These are phyloP conservation scores for Tulasnella sp. DNA, from an alignment of 768 basidiomycete genomes.

Conservation along the genomic window DNA sequence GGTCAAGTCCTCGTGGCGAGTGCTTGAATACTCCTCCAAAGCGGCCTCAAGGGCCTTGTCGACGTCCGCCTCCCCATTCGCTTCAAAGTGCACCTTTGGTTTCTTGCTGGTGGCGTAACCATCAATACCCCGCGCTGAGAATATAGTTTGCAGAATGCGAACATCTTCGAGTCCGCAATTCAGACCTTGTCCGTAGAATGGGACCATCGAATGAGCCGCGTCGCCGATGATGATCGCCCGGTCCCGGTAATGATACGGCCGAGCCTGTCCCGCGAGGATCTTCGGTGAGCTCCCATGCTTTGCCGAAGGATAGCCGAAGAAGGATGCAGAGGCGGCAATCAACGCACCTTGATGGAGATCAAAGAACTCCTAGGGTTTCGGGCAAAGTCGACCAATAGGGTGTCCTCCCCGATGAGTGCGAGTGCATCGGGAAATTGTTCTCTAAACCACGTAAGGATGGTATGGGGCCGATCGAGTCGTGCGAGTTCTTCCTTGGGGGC, in stretches of 20 bases:
- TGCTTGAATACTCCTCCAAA: slow-evolving; percentile 72
- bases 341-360: slow-evolving; percentile 83
- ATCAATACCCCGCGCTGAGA: slow-evolving; percentile 67
- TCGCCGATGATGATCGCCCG: slow-evolving; percentile 87
- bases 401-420: slow-evolving; percentile 74
- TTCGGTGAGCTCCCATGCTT: slow-evolving; percentile 10
- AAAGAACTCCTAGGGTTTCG: slow-evolving; percentile 84
- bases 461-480: slow-evolving; percentile 53
- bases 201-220: slow-evolving; percentile 98
- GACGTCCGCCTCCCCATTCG: neutral
- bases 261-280: slow-evolving; percentile 49
- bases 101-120: neutral
- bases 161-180: slow-evolving; percentile 99
- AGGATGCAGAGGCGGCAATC: slow-evolving; percentile 13
- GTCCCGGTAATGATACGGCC: slow-evolving; percentile 87
- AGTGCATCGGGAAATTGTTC: slow-evolving; percentile 86
- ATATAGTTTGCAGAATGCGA: slow-evolving; percentile 72
- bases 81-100: slow-evolving; percentile 18
- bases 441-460: slow-evolving; percentile 67
- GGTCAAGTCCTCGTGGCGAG: slow-evolving; percentile 79
- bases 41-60: slow-evolving; percentile 40
- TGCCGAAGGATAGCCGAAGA: slow-evolving; percentile 26
- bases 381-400: slow-evolving; percentile 70
- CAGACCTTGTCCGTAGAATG: slow-evolving; percentile 94
- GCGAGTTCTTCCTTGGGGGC: slow-evolving; percentile 70